Base-by-base conservation (phyloP, 768 basidiomycete genomes). In the Amanita rimosa region DNA sequence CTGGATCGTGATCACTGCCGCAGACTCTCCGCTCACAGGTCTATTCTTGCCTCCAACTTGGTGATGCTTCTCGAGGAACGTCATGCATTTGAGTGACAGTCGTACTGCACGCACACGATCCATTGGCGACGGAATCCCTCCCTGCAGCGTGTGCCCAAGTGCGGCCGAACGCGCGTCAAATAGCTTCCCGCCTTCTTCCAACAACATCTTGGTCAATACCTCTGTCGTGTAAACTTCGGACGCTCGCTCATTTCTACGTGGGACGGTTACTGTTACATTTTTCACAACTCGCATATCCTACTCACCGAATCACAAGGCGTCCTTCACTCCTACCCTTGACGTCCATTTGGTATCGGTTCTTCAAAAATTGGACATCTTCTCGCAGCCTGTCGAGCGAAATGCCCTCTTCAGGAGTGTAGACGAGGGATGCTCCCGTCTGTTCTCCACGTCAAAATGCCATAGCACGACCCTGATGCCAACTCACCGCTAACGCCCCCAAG, bases 161-260 rank as follows among this genome's bases (percentile, higher is more conserved):
- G 91, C 86, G n/a, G 95, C 96, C 16, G 82, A 87, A 42, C 96
- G 85, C 16, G 96, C 81, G 67, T 99, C 96, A 60, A 98, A 99
- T 19, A 97, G 71, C 4, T 72, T 54, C 21, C 83, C 83, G n/a
- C 96, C 96, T 65, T 98, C 95, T 62, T 96, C 95, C 58, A 85
- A 84, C 65, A 97, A 67, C 74, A 99, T 96, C 64, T 88, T 88
- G 52, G 85, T 94, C 56, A 99, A 77, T 48, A 96, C 76, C 6
- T 90, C 82, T 6, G 94, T 94, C 11, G 85, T 84, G 71, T 98
- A 99, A 21, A 97, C 86, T 7, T 69, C 69, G 11, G 94, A 97
- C 1, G 95, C 72, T 26, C 70, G 72, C 68, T 99, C 96, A 65
- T 81, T 94, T 49, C 94, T 94, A 29, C 10, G 27, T 16, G 13